A percentile compares a stretch with the other conserved stretches of the same genome.
These are phyloP conservation scores for Nicotiana otophora DNA, from an alignment of 257 asterid species.

Conservation along the genomic window DNA sequence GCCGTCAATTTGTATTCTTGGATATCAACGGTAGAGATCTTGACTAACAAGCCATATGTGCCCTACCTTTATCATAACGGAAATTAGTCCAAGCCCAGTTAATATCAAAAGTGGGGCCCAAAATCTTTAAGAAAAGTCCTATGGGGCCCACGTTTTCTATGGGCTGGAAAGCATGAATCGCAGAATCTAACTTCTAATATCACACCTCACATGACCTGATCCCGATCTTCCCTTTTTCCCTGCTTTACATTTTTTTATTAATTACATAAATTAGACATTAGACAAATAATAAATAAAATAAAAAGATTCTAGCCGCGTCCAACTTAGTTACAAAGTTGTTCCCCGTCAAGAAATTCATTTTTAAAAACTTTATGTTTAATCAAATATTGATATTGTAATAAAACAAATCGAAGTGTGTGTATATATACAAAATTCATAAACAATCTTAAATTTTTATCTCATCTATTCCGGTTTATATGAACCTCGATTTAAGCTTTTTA, in stretches of 20 bases:
- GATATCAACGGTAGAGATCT: not conserved
- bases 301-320: not conserved
- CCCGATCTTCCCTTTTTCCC: not conserved
- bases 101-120: conserved; percentile 9
- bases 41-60: not conserved
- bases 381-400: too few relatives aligned
- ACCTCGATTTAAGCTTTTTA: too few relatives aligned
- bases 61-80: not conserved
- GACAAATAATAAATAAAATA: not conserved
- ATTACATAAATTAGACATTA: not conserved
- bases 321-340: too few relatives aligned
- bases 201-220: not conserved
- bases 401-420: too few relatives aligned
- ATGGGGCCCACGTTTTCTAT: conserved; percentile 5
- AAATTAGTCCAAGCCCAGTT: not conserved
- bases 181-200: not conserved
- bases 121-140: not conserved
- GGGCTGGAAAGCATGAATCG: conserved; percentile 26
- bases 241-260: not conserved
- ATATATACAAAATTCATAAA: too few relatives aligned
- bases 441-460: too few relatives aligned
- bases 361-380: too few relatives aligned
- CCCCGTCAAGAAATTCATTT: not conserved
- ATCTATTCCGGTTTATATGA: too few relatives aligned
- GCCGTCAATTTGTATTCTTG: too few relatives aligned